Evolutionary conservation across 2,329 filamentous ascomycete species (phyloP).

Genomic region (Pseudopyrenochaeta lycopersici): DNA sequence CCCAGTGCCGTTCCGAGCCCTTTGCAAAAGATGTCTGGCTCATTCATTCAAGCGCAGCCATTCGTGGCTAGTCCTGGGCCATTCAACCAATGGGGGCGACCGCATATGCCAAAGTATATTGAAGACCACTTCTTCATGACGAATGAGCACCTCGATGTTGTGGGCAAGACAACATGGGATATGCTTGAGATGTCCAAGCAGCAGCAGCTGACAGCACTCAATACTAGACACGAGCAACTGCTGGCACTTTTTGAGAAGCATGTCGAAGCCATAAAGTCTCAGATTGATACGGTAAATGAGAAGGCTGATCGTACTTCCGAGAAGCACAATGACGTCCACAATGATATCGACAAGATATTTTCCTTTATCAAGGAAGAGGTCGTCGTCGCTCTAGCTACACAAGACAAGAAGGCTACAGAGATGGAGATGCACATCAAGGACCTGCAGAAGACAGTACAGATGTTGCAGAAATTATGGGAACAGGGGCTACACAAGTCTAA

Average conservation of each 20-base stretch:
- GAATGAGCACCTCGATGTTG: constrained; percentile 47
- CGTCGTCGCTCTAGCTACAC: constrained; percentile 28
- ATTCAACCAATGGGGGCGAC: constrained; percentile 4
- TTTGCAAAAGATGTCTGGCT: constrained; percentile 25
- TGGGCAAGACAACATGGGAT: constrained; percentile 39
- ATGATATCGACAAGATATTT: constrained; percentile 37
- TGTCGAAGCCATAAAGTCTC: constrained; percentile 35
- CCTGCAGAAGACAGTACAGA: constrained; percentile 33
- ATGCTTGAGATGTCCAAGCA: constrained; percentile 23
- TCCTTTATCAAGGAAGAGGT: constrained; percentile 38
- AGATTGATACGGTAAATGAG: constrained; percentile 33
- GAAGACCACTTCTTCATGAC: constrained; percentile 48
- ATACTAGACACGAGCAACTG: constrained; percentile 30
- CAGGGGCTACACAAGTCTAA: constrained; percentile 22
- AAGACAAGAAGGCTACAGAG: constrained; percentile 31
- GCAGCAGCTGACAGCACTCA: constrained; percentile 14
- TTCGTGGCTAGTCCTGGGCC: neutral
- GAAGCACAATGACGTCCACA: constrained; percentile 28
- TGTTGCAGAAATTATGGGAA: constrained; percentile 34
- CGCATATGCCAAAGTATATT: constrained; percentile 18
- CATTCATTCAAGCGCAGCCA: constrained; percentile 10
- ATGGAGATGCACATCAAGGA: constrained; percentile 37
- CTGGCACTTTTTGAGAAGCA: constrained; percentile 26
- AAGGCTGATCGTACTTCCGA: constrained; percentile 27
- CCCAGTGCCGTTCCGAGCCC: constrained; percentile 45